Evolutionary conservation across 805 yeast genomes (phyloP).

Genomic region (Wickerhamiella australiensis): DNA sequence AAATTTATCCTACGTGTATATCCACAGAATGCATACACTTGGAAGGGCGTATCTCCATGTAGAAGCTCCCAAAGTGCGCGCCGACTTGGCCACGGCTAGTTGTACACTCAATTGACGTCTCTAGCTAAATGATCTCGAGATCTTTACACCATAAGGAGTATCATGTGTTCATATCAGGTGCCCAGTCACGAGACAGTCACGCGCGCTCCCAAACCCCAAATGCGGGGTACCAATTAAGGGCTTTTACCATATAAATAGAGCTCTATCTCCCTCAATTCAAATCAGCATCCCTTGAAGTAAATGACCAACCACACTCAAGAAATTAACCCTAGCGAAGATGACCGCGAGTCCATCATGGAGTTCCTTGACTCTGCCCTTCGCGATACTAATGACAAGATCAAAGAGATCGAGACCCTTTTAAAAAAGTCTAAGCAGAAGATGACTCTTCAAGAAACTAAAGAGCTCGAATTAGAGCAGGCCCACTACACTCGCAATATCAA

Average conservation of each 20-base stretch:
- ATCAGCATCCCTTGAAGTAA: no score
- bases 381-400: slow-evolving; percentile 15
- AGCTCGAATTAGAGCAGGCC: slow-evolving; percentile 18
- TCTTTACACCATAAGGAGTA: not conserved
- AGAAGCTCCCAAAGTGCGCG: not conserved
- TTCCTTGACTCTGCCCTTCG: slow-evolving; percentile 17
- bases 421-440: slow-evolving; percentile 19
- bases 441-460: slow-evolving; percentile 17
- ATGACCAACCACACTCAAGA: slow-evolving; percentile 18
- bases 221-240: not conserved
- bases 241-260: not conserved
- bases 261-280: not conserved
- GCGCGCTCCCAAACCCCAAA: not conserved
- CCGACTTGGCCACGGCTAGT: not conserved
- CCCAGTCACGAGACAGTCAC: slow-evolving; percentile 1
- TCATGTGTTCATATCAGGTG: not conserved
- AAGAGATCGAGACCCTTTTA: slow-evolving; percentile 18
- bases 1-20: no score
- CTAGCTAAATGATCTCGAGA: not conserved
- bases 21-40: no score
- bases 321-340: slow-evolving; percentile 22
- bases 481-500: slow-evolving; percentile 17
- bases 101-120: not conserved
- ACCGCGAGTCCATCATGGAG: slow-evolving; percentile 21
- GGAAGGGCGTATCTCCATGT: not conserved